Evolutionary conservation across 192 early-diverging fungal species (phyloP).

Genomic region (Linnemannia exigua): DNA sequence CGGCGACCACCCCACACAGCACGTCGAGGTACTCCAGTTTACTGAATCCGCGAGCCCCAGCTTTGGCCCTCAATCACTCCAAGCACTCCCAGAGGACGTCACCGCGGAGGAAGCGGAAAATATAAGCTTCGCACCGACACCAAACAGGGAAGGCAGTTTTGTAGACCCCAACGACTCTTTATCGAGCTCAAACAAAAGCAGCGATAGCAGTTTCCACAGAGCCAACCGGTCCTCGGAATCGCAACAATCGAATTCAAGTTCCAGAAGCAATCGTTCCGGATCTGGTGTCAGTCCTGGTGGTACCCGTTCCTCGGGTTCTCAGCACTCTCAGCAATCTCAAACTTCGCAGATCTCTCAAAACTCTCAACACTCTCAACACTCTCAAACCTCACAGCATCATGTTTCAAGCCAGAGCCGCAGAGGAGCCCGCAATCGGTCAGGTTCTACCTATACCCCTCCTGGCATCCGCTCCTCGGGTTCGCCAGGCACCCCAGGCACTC

Average conservation of each 20-base stretch:
- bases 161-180: not conserved
- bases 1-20: not conserved
- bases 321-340: too few species aligned
- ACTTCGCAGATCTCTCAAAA: not conserved
- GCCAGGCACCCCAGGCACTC: not conserved
- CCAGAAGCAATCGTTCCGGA: not conserved
- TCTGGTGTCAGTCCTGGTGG: not conserved
- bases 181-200: not conserved
- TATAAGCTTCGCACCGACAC: not conserved
- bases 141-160: not conserved
- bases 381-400: not conserved
- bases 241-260: not conserved
- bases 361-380: conserved; percentile 1
- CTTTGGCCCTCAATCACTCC: not conserved
- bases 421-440: conserved; percentile 6
- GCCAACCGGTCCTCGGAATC: not conserved
- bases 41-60: not conserved
- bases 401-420: not conserved
- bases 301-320: not conserved
- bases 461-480: conserved; percentile 12
- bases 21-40: not conserved
- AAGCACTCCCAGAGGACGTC: not conserved
- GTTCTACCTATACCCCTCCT: conserved; percentile 2
- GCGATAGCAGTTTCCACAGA: not conserved
- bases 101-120: not conserved